These are phyloP conservation scores for Syzygium grande DNA, from an alignment of 345 rosid genomes.

Conservation along the genomic window DNA sequence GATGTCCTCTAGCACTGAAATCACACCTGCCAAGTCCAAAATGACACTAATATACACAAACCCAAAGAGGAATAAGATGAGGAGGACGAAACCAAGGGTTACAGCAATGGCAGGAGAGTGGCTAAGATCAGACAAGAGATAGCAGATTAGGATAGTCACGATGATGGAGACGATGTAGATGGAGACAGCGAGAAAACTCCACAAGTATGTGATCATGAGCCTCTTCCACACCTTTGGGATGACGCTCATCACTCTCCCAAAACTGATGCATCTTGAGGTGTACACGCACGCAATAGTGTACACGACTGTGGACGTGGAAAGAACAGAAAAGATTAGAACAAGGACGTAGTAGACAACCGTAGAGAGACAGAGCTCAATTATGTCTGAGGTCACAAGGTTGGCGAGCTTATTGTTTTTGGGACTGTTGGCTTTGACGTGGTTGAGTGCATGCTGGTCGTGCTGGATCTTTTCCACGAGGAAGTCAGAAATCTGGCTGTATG, in stretches of 20 bases:
- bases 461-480: conserved; percentile 10
- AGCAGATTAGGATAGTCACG: neutral
- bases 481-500: conserved; percentile 20
- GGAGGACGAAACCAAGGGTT: neutral
- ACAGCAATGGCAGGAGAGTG: neutral
- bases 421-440: conserved; percentile 4
- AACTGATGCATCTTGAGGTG: conserved; percentile 22
- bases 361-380: conserved; percentile 22
- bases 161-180: conserved; percentile 1
- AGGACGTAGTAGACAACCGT: conserved; percentile 20
- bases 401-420: neutral
- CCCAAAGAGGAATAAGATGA: conserved; percentile 6
- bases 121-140: neutral
- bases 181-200: conserved; percentile 13
- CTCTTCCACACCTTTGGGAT: conserved; percentile 50
- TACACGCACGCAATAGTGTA: conserved; percentile 37
- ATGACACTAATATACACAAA: conserved; percentile 22
- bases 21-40: conserved; percentile 41
- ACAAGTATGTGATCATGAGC: conserved; percentile 28
- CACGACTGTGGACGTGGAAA: conserved; percentile 40
- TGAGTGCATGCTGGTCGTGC: neutral
- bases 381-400: conserved; percentile 13
- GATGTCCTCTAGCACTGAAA: conserved; percentile 39
- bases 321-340: conserved; percentile 28
- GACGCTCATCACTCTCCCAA: conserved; percentile 26